A percentile compares a stretch with the other conserved stretches of the same genome.
These are phyloP conservation scores for Diutina pseudorugosa DNA, from an alignment of 1,139 yeast genomes.

Conservation along the genomic window DNA sequence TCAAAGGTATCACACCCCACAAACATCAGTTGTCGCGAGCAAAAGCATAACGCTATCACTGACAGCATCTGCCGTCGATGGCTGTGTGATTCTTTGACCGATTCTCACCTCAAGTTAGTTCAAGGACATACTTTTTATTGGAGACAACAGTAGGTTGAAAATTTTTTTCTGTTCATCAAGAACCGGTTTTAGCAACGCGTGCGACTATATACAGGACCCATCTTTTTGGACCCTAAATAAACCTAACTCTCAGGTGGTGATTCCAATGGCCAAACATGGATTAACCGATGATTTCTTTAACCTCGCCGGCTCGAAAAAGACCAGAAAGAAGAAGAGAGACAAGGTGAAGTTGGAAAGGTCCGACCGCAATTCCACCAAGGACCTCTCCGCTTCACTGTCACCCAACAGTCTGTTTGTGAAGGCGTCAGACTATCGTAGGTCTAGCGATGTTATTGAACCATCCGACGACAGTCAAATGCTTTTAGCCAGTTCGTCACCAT, in stretches of 20 bases:
- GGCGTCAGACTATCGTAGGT: background rate
- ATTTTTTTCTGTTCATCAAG: background rate
- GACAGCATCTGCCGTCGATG: background rate
- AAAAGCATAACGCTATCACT: background rate
- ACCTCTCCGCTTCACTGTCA: background rate
- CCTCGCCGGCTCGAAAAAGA: background rate
- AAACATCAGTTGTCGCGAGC: background rate
- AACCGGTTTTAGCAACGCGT: background rate
- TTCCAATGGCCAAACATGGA: background rate
- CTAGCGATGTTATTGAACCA: background rate
- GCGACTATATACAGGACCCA: background rate
- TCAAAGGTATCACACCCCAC: slow-evolving; percentile 1
- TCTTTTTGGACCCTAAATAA: background rate
- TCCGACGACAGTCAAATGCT: background rate
- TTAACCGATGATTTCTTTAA: background rate
- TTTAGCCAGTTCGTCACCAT: background rate
- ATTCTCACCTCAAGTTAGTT: background rate
- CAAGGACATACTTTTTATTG: background rate
- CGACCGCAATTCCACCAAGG: background rate
- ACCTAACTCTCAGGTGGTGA: background rate
- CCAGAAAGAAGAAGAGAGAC: background rate
- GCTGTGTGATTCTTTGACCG: background rate
- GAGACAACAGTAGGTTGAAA: background rate
- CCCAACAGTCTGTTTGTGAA: background rate
- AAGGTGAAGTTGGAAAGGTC: background rate